Evolutionary conservation across 164 flowering plant species (phyloP).

Genomic region (Vitis labrusca): DNA sequence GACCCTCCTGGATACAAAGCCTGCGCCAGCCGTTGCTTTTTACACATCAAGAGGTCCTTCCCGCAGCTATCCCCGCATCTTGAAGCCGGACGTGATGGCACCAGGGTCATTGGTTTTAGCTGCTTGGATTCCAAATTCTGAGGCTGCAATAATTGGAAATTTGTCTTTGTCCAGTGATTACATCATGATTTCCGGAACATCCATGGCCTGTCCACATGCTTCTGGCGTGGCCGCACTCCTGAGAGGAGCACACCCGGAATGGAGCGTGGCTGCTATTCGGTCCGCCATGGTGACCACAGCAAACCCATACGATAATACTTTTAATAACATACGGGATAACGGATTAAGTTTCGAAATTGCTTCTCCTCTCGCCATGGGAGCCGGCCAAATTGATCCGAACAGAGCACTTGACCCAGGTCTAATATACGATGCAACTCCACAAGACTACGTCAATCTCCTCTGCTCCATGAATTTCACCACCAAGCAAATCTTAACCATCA

Average conservation of each 20-base stretch:
- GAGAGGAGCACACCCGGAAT: conserved; percentile 41
- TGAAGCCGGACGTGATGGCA: conserved; percentile 67
- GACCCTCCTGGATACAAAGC: conserved; percentile 40
- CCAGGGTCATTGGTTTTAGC: conserved; percentile 58
- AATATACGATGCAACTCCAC: conserved; percentile 36
- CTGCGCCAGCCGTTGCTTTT: conserved; percentile 44
- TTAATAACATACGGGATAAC: conserved; percentile 23
- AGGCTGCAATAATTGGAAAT: conserved; percentile 13
- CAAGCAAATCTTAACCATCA: conserved; percentile 39
- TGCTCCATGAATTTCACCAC: conserved; percentile 41
- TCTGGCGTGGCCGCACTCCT: conserved; percentile 47
- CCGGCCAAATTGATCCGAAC: conserved; percentile 49
- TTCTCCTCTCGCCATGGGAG: conserved; percentile 43
- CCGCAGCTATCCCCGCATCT: conserved; percentile 25
- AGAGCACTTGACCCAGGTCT: conserved; percentile 51
- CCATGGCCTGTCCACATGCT: conserved; percentile 55
- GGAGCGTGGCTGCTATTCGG: conserved; percentile 48
- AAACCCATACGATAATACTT: conserved; percentile 29
- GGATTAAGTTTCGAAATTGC: conserved; percentile 17
- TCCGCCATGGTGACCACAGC: conserved; percentile 57
- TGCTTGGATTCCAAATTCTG: conserved; percentile 28
- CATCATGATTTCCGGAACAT: conserved; percentile 36
- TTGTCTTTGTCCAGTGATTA: conserved; percentile 26
- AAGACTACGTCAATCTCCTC: conserved; percentile 43
- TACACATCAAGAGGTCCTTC: conserved; percentile 64